These are phyloP conservation scores for Tulasnella calospora DNA, from an alignment of 768 basidiomycete genomes.

Conservation along the genomic window DNA sequence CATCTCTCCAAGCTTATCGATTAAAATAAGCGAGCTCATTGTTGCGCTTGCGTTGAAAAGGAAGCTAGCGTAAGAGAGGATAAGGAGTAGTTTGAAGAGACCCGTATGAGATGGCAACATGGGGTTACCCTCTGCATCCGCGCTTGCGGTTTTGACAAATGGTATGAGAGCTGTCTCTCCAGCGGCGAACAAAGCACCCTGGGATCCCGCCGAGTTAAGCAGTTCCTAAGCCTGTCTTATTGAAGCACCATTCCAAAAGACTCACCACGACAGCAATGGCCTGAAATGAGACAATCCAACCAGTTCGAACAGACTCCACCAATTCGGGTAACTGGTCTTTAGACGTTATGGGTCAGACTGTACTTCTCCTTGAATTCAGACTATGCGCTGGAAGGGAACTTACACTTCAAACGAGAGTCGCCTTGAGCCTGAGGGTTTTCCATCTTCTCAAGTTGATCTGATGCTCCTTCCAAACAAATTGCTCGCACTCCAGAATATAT, in stretches of 20 bases:
- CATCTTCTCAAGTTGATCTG: not conserved
- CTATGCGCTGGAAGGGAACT: not conserved
- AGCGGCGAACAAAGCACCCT: slow-evolving; percentile 11
- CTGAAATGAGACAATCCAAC: not conserved
- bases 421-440: too few species aligned
- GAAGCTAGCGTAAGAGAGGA: not conserved
- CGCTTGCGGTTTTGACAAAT: slow-evolving; percentile 7
- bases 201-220: not conserved
- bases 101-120: not conserved
- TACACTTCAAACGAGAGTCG: not conserved
- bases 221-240: not conserved
- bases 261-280: not conserved
- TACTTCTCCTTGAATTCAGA: not conserved
- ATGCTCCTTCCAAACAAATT: not conserved
- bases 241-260: not conserved
- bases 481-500: not conserved
- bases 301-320: not conserved
- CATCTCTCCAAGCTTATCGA: slow-evolving; percentile 17
- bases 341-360: not conserved
- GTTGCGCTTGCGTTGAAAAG: not conserved
- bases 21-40: slow-evolving; percentile 1
- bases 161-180: not conserved
- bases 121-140: not conserved
- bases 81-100: slow-evolving; percentile 7
- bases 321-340: not conserved